A percentile compares a stretch with the other conserved stretches of the same genome.
Evolutionary conservation across 768 basidiomycete genomes (phyloP).

Genomic region (Agaricus sinodeliciosus): DNA sequence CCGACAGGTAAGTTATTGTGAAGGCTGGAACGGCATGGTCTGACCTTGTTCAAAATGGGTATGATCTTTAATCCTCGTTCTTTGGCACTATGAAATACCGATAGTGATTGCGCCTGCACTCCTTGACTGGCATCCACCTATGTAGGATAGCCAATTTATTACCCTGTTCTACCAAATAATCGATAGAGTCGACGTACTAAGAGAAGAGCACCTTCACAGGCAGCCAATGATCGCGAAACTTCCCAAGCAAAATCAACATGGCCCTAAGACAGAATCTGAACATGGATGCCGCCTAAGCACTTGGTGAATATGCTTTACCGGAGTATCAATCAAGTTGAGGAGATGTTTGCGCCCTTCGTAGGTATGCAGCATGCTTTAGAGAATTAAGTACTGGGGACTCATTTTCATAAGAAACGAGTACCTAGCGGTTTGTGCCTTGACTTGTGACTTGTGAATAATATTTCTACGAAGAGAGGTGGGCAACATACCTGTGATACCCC

Average conservation of each 20-base stretch:
- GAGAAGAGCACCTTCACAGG: conserved; percentile 84
- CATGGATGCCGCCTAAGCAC: background rate
- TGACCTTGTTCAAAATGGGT: conserved; percentile 89
- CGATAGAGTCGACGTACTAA: conserved; percentile 26
- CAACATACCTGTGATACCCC: conserved; percentile 83
- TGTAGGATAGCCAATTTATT: conserved; percentile 14
- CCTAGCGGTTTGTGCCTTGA: conserved; percentile 96
- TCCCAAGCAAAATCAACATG: conserved; percentile 99
- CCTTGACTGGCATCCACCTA: conserved; percentile 97
- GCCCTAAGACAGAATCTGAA: conserved; percentile 39
- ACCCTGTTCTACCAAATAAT: background rate
- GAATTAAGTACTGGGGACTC: conserved; percentile 8
- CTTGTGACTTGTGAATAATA: conserved; percentile 29
- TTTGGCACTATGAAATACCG: conserved; percentile 84
- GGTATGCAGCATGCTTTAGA: conserved; percentile 68
- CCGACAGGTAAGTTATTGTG: conserved; percentile 1
- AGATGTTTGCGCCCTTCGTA: conserved; percentile 54
- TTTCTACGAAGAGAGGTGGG: background rate
- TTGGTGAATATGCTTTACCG: conserved; percentile 37
- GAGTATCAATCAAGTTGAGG: conserved; percentile 95
- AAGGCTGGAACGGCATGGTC: conserved; percentile 6
- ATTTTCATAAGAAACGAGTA: conserved; percentile 18
- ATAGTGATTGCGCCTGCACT: conserved; percentile 95
- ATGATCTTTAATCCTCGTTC: conserved; percentile 80
- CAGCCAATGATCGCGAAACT: conserved; percentile 85